A percentile compares a stretch with the other conserved stretches of the same genome.
Evolutionary conservation across 306 rosid genomes (phyloP).

Genomic region (Medicago lupulina): DNA sequence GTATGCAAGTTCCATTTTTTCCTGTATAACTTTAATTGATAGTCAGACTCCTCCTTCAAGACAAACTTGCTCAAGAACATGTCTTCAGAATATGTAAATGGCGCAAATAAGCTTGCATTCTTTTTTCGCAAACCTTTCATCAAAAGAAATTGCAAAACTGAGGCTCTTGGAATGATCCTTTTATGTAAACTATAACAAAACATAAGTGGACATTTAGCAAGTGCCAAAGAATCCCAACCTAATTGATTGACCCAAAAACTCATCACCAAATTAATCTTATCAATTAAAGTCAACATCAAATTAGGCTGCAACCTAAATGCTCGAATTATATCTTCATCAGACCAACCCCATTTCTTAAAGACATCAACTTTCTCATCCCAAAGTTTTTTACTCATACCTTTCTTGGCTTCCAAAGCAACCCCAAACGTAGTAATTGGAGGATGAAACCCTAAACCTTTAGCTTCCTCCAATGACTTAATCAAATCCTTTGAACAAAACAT

Average conservation of each 20-base stretch:
- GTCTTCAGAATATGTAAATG: neutral
- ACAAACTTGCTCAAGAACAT: neutral
- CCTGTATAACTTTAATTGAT: neutral
- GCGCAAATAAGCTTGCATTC: neutral
- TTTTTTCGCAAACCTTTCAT: constrained; percentile 47
- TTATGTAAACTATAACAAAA: constrained; percentile 47
- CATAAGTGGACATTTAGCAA: neutral
- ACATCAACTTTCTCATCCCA: constrained; percentile 53
- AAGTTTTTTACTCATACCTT: constrained; percentile 27
- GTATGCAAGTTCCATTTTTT: neutral
- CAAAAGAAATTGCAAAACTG: constrained; percentile 38
- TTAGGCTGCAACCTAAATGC: constrained; percentile 48
- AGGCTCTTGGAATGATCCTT: constrained; percentile 54
- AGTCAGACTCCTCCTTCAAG: neutral
- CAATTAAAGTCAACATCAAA: constrained; percentile 43
- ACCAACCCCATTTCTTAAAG: constrained; percentile 63
- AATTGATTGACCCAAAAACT: constrained; percentile 45
- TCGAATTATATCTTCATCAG: constrained; percentile 44
- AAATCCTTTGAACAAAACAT: neutral
- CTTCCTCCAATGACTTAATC: constrained; percentile 35
- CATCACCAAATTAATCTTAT: constrained; percentile 51
- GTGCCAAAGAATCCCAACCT: constrained; percentile 38
- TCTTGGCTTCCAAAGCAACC: constrained; percentile 39
- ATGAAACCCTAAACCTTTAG: constrained; percentile 57
- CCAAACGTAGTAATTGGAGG: constrained; percentile 34